These are phyloP conservation scores for Ananas comosus DNA, from an alignment of 176 grass and related monocot genomes.

Conservation along the genomic window DNA sequence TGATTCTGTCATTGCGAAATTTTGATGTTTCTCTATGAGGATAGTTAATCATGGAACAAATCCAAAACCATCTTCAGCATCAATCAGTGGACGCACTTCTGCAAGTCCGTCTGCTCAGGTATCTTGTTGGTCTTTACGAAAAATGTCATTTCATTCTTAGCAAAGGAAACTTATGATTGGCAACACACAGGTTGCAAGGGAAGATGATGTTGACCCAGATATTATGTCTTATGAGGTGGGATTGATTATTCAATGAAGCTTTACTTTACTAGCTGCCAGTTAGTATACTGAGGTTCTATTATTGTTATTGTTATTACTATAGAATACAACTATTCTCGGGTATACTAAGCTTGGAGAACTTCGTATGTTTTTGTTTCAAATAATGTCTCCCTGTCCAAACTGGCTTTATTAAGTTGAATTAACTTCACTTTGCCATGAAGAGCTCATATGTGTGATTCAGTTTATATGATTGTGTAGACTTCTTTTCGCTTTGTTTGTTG, in stretches of 20 bases:
- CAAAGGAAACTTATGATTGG: background rate
- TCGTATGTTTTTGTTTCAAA: conserved; percentile 8
- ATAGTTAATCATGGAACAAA: conserved; percentile 41
- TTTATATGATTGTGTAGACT: background rate
- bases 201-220: conserved; percentile 66
- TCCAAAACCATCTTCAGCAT: conserved; percentile 17
- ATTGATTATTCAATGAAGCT: background rate
- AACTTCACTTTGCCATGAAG: background rate
- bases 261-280: background rate
- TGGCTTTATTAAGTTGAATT: background rate
- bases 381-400: conserved; percentile 4
- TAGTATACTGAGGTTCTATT: too few species aligned
- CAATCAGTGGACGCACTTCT: conserved; percentile 14
- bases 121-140: conserved; percentile 3
- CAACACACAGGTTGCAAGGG: conserved; percentile 31
- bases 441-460: too few species aligned
- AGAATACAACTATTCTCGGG: too few species aligned
- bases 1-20: background rate
- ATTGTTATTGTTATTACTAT: too few species aligned
- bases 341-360: too few species aligned
- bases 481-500: background rate
- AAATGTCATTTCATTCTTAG: background rate
- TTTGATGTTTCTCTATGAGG: conserved; percentile 5
- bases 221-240: conserved; percentile 89
- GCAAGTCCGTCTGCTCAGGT: conserved; percentile 40